Evolutionary conservation across 768 basidiomycete genomes (phyloP), one percentile per base, ranked within the genome.

Genomic region (Termitomyces sp.): DNA sequence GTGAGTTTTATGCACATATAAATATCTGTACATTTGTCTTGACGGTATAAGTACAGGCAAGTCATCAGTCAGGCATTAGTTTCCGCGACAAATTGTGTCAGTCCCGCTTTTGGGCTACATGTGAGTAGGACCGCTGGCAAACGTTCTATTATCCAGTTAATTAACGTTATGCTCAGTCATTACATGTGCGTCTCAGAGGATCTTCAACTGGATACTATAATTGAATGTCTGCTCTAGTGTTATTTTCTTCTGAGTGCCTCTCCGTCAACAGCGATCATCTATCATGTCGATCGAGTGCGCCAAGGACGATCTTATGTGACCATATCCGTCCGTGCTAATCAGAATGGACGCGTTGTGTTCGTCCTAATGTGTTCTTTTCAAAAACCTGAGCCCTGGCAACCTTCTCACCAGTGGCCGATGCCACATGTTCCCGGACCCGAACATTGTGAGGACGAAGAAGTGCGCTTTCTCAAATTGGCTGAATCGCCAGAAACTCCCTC

Each of bases 1-100:
- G 75, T 80, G 62, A 60, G 76, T 44, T 59, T 8, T 25, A 31
- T 11, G n/a, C 43, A 32, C 2, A 16, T 1, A 17, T 10, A 16
- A 3, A 11, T 21, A 31, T 31, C 6, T n/a, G 50, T n/a, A 23
- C 50, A 27, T n/a, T 12, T 10, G 41, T 41, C 14, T 49, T 23
- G 34, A 37, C 19, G 16, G n/a, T 27, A 49, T 31, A n/a, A n/a
- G n/a, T n/a, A 8, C 48, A 74, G 81, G 4, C 90, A 93, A 70
- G 92, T 94, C 56, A 92, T 95, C 62, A 91, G 89, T 37, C 92
- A 94, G 66, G 92, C 91, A 5, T 73, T 94, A 29, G 87, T 91
- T 12, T 82, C 89, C 2, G 92, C 92, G 1, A 91, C 89, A 14
- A 86, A 85, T 58, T 84, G 85, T 52, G 89, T 94, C 0, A 74